Evolutionary conservation across 441 rosid species (phyloP).

Genomic region (Erodium texanum): DNA sequence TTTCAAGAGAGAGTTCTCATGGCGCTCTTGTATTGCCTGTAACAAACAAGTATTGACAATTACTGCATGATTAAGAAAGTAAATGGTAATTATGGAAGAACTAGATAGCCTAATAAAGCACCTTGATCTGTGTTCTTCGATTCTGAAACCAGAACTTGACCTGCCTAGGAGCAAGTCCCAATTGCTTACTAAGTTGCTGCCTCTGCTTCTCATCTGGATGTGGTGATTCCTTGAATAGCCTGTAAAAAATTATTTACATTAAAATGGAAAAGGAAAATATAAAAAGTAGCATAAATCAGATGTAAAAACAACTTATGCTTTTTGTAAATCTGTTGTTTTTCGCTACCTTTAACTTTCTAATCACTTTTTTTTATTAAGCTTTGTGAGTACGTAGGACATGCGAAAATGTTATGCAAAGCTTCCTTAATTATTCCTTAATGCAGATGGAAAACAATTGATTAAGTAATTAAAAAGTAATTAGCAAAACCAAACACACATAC

Average conservation of each 20-base stretch:
- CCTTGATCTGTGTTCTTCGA: slow-evolving; percentile 95
- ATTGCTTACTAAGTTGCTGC: slow-evolving; percentile 81
- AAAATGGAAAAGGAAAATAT: too few species aligned
- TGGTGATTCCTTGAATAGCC: slow-evolving; percentile 90
- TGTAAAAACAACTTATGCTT: too few species aligned
- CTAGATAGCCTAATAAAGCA: slow-evolving; percentile 8
- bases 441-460: too few species aligned
- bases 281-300: too few species aligned
- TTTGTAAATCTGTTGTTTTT: too few species aligned
- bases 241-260: slow-evolving; percentile 17
- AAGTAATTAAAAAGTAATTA: too few species aligned
- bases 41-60: neutral
- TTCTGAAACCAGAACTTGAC: slow-evolving; percentile 99
- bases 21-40: slow-evolving; percentile 94
- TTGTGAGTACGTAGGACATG: too few species aligned
- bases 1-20: slow-evolving; percentile 78
- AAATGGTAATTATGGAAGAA: neutral
- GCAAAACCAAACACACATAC: slow-evolving; percentile 27
- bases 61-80: neutral
- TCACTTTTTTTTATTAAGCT: too few species aligned
- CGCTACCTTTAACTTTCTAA: too few species aligned
- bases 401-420: too few species aligned
- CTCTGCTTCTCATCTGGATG: slow-evolving; percentile 99
- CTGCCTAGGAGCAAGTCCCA: slow-evolving; percentile 91
- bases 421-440: too few species aligned